A percentile compares a stretch with the other conserved stretches of the same genome.
Evolutionary conservation across 768 basidiomycete species (phyloP).

Genomic region (Xerocomellus amylosporus): DNA sequence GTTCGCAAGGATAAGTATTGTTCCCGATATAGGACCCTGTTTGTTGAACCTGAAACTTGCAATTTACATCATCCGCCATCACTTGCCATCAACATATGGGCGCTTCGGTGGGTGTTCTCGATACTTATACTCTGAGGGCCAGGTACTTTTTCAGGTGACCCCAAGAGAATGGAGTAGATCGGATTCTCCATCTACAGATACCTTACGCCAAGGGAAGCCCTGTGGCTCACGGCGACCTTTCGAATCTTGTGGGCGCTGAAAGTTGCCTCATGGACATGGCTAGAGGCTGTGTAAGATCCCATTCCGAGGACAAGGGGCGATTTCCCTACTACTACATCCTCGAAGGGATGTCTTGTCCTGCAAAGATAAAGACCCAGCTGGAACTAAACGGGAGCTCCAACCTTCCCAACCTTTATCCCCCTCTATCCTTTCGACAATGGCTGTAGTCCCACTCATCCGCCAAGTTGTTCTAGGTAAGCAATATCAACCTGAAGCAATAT

Average conservation of each 20-base stretch:
- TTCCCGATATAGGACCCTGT: background rate
- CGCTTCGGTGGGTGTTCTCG: background rate
- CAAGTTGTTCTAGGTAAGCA: slow-evolving; percentile 22
- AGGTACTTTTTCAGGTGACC: background rate
- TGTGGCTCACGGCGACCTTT: background rate
- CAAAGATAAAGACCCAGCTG: slow-evolving; percentile 13
- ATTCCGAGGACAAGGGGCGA: background rate
- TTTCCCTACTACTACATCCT: background rate
- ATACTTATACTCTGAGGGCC: background rate
- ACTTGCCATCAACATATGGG: too few species aligned
- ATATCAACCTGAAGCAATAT: background rate
- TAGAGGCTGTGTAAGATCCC: background rate
- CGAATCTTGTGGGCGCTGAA: background rate
- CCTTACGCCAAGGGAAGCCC: background rate
- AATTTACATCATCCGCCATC: background rate
- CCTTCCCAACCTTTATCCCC: background rate
- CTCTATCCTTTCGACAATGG: slow-evolving; percentile 11
- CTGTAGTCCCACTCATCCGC: slow-evolving; percentile 14
- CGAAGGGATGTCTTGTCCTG: background rate
- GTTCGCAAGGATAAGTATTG: background rate
- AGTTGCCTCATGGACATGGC: background rate
- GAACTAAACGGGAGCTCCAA: background rate
- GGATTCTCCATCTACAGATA: background rate
- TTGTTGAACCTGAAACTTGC: background rate
- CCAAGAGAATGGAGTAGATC: background rate